Evolutionary conservation across 176 grass and related monocot genomes (phyloP).

Genomic region (Eragrostis nindensis): DNA sequence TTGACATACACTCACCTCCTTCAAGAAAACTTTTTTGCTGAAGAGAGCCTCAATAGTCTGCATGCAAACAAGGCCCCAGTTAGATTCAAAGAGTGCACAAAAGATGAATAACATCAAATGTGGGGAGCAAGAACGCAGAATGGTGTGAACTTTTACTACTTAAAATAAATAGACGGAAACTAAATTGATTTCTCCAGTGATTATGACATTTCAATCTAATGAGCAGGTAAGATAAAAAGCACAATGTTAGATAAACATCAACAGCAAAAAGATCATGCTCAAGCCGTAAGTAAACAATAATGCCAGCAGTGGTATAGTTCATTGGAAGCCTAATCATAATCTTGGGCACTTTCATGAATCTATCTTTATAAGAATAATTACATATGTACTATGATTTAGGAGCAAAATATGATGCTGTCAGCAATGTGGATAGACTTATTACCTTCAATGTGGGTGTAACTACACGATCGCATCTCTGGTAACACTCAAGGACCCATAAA

Average conservation of each 20-base stretch:
- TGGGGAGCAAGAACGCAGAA: conserved; percentile 19
- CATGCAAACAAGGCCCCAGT: conserved; percentile 50
- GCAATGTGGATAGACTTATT: conserved; percentile 7
- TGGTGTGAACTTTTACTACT: conserved; percentile 23
- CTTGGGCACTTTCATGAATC: conserved; percentile 15
- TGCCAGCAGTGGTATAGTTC: not conserved
- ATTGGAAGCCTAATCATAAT: conserved; percentile 7
- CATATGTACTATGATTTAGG: conserved; percentile 17
- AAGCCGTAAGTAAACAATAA: not conserved
- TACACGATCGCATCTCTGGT: conserved; percentile 85
- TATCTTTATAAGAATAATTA: not conserved
- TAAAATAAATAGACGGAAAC: conserved; percentile 24
- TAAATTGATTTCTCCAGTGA: conserved; percentile 20
- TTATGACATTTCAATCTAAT: not conserved
- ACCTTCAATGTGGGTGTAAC: conserved; percentile 88
- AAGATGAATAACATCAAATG: conserved; percentile 27
- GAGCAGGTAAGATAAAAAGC: not conserved
- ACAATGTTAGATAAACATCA: conserved; percentile 9
- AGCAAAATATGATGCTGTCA: conserved; percentile 25
- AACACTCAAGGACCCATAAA: conserved; percentile 75
- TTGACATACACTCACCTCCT: conserved; percentile 73
- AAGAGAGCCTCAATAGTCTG: conserved; percentile 95
- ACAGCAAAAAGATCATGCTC: not conserved
- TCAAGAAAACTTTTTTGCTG: conserved; percentile 83
- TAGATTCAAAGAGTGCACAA: conserved; percentile 21